These are phyloP conservation scores for Helicostylum pulchrum DNA, from an alignment of 192 early-diverging fungal genomes.

Conservation along the genomic window DNA sequence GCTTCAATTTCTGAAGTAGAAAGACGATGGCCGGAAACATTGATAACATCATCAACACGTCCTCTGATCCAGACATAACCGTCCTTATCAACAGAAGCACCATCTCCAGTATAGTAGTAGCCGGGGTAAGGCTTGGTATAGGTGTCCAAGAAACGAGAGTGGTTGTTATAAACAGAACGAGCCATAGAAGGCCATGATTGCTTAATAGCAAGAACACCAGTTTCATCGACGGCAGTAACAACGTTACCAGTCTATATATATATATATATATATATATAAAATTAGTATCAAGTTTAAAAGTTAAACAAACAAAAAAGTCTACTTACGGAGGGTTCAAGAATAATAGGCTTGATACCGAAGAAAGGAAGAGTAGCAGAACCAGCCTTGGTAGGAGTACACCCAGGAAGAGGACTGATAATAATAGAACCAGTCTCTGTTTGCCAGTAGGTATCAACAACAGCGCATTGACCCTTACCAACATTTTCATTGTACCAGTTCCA, in stretches of 20 bases:
- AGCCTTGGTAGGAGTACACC: constrained; percentile 84
- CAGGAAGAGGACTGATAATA: constrained; percentile 89
- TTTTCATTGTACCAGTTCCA: constrained; percentile 96
- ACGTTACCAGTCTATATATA: constrained; percentile 78
- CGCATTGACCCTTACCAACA: constrained; percentile 80
- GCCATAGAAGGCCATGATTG: constrained; percentile 89
- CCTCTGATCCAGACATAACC: constrained; percentile 96
- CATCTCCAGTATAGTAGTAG: constrained; percentile 98
- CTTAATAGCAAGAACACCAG: constrained; percentile 87
- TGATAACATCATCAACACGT: constrained; percentile 87
- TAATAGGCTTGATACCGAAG: constrained; percentile 88
- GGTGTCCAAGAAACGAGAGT: constrained; percentile 87
- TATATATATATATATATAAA: too few relatives aligned
- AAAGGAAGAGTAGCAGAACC: constrained; percentile 95
- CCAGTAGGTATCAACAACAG: constrained; percentile 96
- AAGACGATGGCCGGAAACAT: constrained; percentile 91
- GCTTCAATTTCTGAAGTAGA: constrained; percentile 93
- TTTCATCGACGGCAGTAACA: constrained; percentile 73
- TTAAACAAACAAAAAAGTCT: too few relatives aligned
- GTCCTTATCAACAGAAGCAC: constrained; percentile 85
- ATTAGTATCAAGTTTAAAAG: too few relatives aligned
- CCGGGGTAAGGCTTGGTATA: constrained; percentile 89
- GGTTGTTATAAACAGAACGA: constrained; percentile 86
- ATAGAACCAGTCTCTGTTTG: constrained; percentile 94
- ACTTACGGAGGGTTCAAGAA: constrained; percentile 68